Evolutionary conservation across 108 stramenopile genomes (phyloP), one percentile per base, ranked within the genome.

Genomic region (Fistulifera pelliculosa): DNA sequence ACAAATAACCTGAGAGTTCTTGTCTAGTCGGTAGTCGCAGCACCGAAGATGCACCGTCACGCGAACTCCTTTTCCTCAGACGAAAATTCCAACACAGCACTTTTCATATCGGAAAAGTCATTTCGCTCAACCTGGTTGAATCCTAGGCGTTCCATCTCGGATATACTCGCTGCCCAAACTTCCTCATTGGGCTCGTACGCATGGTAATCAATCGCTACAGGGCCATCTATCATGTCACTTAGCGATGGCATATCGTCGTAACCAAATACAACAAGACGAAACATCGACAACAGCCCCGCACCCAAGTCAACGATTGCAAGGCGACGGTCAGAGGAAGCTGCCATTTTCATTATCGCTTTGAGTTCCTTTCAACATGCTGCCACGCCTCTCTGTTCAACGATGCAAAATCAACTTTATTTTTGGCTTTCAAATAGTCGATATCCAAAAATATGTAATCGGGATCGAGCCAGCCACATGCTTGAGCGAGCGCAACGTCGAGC

Each of bases 161-260:
- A 52, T 27, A 67, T 61, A 66, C 81, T 79, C 19, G 47, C 56
- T 21, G 68, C 31, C 23, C 73, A 49, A 1, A 92, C 70, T 27
- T 49, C 67, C 12, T 41, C 24, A 47, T 92, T 92, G 15, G 83
- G 70, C 57, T 92, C 90, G 47, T 86, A 92, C 15, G 90, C 90
- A 54, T 61, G 62, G 56, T 92, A 92, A 24, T 69, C 70, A 18
- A 87, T 21, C 38, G 21, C 45, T 41, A 50, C 42, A 11, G 25
- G 7, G 11, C 40, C 60, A 5, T 62, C 26, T 25, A 39, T 10
- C 3, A 50, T 28, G 47, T 45, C 26, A 10, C 78, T 41, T 38
- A 77, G 48, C 23, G 55, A 39, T 8, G 62, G 48, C 40, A 84
- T 28, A 38, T 56, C 66, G 10, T 58, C 56, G 7, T 74, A 65